These are phyloP conservation scores for Colletotrichum orbiculare DNA, from an alignment of 2,329 filamentous ascomycete genomes.

Conservation along the genomic window DNA sequence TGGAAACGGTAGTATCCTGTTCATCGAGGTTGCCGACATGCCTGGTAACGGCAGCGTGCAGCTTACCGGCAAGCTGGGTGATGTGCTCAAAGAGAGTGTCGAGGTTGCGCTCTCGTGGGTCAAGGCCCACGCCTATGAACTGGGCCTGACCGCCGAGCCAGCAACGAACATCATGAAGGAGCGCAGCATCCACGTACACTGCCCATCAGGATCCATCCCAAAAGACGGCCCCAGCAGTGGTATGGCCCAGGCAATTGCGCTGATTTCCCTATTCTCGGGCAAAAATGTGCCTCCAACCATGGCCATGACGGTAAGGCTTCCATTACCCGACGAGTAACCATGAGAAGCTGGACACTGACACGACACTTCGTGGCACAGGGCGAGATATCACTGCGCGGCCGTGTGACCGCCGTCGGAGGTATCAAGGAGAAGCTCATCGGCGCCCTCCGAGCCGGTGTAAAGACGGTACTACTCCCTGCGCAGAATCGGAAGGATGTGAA, in stretches of 20 bases:
- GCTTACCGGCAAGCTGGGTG: constrained; percentile 94
- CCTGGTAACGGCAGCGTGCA: constrained; percentile 92
- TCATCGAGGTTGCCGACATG: constrained; percentile 99
- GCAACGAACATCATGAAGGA: constrained; percentile 96
- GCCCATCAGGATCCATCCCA: constrained; percentile 91
- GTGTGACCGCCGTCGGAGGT: constrained; percentile 92
- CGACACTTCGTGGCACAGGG: constrained; percentile 55
- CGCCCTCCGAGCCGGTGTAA: constrained; percentile 90
- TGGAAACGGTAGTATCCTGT: constrained; percentile 94
- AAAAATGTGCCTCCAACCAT: constrained; percentile 90
- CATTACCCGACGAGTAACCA: background rate
- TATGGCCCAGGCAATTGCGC: constrained; percentile 91
- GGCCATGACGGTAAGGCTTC: constrained; percentile 83
- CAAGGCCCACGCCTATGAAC: constrained; percentile 91
- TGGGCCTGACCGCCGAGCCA: constrained; percentile 83
- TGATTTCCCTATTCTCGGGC: constrained; percentile 89
- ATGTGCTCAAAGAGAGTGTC: constrained; percentile 96
- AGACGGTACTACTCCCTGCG: constrained; percentile 88
- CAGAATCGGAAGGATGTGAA: constrained; percentile 93
- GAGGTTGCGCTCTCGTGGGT: constrained; percentile 98
- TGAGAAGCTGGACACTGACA: constrained; percentile 26
- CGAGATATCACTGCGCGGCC: constrained; percentile 83
- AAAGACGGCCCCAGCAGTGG: constrained; percentile 92
- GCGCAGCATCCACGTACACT: constrained; percentile 94
- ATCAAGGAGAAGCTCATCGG: constrained; percentile 99